Conservation (phyloP, 2,329 filamentous ascomycete species). For the Karstenula rhodostoma region DNA sequence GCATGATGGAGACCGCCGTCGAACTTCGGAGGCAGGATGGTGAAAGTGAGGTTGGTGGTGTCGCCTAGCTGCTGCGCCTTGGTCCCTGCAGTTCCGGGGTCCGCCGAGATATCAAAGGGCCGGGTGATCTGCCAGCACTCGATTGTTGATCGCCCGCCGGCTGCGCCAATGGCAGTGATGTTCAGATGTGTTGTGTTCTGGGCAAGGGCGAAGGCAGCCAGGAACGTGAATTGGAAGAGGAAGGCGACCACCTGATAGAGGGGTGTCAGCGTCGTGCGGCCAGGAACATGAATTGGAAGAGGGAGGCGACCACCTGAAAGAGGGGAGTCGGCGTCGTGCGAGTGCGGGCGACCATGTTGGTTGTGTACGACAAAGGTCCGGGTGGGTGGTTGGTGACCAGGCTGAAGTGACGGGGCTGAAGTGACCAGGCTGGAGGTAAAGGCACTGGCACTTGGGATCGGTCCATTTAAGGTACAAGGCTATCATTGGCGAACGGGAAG, state of each 20-base stretch:
- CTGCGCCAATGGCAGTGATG: constrained; percentile 12
- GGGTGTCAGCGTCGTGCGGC: not conserved
- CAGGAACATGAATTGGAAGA: constrained; percentile 2
- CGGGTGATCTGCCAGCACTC: constrained; percentile 16
- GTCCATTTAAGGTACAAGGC: constrained; percentile 12
- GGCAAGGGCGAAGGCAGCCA: not conserved
- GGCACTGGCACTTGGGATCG: constrained; percentile 8
- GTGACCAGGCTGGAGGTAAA: constrained; percentile 3
- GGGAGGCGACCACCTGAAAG: not conserved
- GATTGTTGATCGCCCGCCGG: constrained; percentile 11
- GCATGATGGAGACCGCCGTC: constrained; percentile 14
- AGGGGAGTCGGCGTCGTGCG: not conserved
- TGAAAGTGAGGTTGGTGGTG: constrained; percentile 13
- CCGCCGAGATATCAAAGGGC: constrained; percentile 11
- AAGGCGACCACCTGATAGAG: too few species aligned
- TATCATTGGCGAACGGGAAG: constrained; percentile 11
- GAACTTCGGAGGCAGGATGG: constrained; percentile 12
- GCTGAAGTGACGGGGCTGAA: too few species aligned
- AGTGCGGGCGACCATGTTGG: constrained; percentile 4
- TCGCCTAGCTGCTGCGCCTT: constrained; percentile 10
- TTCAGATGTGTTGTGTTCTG: constrained; percentile 9
- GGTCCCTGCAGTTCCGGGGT: constrained; percentile 13
- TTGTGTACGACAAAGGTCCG: not conserved
- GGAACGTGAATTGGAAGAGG: too few species aligned
- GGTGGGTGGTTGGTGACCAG: constrained; percentile 1